These are phyloP conservation scores for Syncephalastrum racemosum DNA, from an alignment of 371 early-diverging fungal genomes.

Conservation along the genomic window DNA sequence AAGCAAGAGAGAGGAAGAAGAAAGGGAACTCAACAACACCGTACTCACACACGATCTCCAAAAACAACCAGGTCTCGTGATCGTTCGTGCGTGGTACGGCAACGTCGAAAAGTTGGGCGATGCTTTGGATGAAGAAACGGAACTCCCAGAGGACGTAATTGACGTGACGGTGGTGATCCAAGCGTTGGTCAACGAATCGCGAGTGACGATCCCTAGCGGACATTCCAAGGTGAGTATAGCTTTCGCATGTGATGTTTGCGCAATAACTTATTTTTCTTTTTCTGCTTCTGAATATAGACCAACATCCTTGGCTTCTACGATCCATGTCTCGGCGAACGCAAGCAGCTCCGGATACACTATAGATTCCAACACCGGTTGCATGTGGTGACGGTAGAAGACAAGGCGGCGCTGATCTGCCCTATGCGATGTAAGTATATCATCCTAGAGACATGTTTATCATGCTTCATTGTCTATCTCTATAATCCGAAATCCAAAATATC, in stretches of 20 bases:
- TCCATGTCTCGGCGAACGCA: conserved; percentile 88
- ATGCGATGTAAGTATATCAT: conserved; percentile 65
- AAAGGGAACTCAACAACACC: neutral
- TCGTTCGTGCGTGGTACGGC: conserved; percentile 89
- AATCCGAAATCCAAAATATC: neutral
- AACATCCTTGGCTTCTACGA: conserved; percentile 94
- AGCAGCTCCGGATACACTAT: conserved; percentile 82
- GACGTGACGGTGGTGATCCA: conserved; percentile 90
- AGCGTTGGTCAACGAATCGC: conserved; percentile 78
- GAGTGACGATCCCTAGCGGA: conserved; percentile 85
- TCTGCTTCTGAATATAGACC: conserved; percentile 42
- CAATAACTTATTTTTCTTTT: conserved; percentile 2
- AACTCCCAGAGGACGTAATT: conserved; percentile 46
- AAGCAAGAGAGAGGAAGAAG: neutral
- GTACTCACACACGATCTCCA: neutral
- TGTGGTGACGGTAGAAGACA: conserved; percentile 79
- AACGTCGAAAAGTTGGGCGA: conserved; percentile 53
- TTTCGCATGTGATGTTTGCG: neutral
- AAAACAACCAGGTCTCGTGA: conserved; percentile 67
- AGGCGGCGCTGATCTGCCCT: conserved; percentile 79
- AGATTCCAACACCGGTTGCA: conserved; percentile 83
- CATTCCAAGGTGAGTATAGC: conserved; percentile 72
- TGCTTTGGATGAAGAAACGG: conserved; percentile 20
- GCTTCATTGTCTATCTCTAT: neutral
- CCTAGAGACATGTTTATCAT: conserved; percentile 6